Evolutionary conservation across 2,329 filamentous ascomycete genomes (phyloP).

Genomic region (Septoria linicola): DNA sequence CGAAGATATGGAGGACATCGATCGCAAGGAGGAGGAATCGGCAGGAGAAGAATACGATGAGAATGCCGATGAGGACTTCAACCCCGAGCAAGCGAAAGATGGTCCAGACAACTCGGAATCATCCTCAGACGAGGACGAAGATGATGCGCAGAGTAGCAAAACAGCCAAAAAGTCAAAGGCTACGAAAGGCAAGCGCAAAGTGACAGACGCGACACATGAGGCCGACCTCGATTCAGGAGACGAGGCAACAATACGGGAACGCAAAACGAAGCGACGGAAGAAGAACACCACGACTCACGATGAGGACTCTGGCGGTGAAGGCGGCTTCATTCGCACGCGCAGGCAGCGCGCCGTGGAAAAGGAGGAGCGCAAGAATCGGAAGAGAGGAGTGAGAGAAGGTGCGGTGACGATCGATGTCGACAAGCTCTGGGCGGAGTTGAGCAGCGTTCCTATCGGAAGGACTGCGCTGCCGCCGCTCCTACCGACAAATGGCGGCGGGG

Average conservation of each 20-base stretch:
- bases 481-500: slow-evolving; percentile 1
- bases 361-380: slow-evolving; percentile 50
- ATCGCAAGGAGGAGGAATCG: slow-evolving; percentile 19
- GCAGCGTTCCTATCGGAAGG: slow-evolving; percentile 37
- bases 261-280: slow-evolving; percentile 43
- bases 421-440: slow-evolving; percentile 55
- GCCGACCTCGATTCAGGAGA: slow-evolving; percentile 54
- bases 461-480: slow-evolving; percentile 17
- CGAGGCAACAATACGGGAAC: slow-evolving; percentile 55
- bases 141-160: slow-evolving; percentile 9
- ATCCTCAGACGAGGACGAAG: slow-evolving; percentile 39
- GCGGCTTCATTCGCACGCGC: slow-evolving; percentile 55
- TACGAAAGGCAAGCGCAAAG: slow-evolving; percentile 40
- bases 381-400: slow-evolving; percentile 42
- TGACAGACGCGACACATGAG: slow-evolving; percentile 38
- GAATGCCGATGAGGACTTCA: slow-evolving; percentile 48
- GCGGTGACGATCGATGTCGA: slow-evolving; percentile 58
- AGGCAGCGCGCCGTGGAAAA: slow-evolving; percentile 53
- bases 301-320: slow-evolving; percentile 45
- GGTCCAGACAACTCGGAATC: slow-evolving; percentile 36
- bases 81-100: slow-evolving; percentile 37
- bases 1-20: slow-evolving; percentile 21
- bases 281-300: slow-evolving; percentile 32
- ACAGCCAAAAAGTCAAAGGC: slow-evolving; percentile 13
- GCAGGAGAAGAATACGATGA: slow-evolving; percentile 43